Evolutionary conservation across 306 rosid genomes (phyloP).

Genomic region (Rosa rugosa): DNA sequence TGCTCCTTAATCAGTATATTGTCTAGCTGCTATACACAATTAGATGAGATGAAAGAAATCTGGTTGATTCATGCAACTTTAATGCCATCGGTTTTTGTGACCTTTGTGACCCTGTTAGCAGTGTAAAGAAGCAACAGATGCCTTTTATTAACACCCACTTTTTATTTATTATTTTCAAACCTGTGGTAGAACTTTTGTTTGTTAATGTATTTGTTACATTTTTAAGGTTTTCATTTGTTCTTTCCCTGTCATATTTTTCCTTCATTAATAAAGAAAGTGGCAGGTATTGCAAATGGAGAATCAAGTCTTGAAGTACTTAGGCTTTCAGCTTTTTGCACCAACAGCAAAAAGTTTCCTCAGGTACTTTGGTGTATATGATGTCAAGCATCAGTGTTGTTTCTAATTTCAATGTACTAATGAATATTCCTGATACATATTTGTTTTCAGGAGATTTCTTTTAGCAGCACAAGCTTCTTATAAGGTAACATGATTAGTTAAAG

Average conservation of each 20-base stretch:
- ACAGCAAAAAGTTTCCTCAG: conserved; percentile 66
- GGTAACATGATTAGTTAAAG: conserved; percentile 46
- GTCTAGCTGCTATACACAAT: neutral
- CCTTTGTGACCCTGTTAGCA: neutral
- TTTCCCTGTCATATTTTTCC: conserved; percentile 19
- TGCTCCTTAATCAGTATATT: neutral
- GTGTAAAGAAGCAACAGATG: conserved; percentile 2
- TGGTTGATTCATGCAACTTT: neutral
- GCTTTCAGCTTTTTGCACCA: conserved; percentile 63
- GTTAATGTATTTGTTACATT: neutral
- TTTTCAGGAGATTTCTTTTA: conserved; percentile 83
- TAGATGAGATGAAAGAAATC: neutral
- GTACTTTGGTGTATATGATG: conserved; percentile 32
- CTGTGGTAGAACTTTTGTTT: neutral
- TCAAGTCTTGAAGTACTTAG: conserved; percentile 44
- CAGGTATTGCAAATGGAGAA: conserved; percentile 69
- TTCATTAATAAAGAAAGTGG: conserved; percentile 25
- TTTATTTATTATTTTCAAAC: neutral
- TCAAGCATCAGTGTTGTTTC: neutral
- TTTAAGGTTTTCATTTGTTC: conserved; percentile 12
- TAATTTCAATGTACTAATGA: neutral
- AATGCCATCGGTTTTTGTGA: neutral
- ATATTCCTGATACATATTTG: conserved; percentile 31
- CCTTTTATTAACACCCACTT: neutral
- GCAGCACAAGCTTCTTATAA: conserved; percentile 84